A percentile compares a stretch with the other conserved stretches of the same genome.
Conservation (phyloP, 108 stramenopile genomes). For the Stephanodiscus triporus region DNA sequence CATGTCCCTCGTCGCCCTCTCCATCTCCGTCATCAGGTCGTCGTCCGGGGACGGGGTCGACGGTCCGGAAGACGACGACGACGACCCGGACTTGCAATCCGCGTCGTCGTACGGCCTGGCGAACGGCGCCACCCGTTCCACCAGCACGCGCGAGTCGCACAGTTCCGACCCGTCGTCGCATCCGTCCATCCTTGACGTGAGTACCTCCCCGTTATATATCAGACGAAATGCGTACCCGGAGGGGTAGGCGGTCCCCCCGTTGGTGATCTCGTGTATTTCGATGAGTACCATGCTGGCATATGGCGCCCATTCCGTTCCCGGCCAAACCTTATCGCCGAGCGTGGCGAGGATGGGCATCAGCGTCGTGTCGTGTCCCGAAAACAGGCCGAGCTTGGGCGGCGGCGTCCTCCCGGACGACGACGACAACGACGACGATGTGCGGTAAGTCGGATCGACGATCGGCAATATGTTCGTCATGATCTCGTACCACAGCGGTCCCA, state of each 20-base stretch:
- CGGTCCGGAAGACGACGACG: background rate
- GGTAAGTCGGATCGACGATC: slow-evolving; percentile 33
- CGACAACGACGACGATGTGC: slow-evolving; percentile 10
- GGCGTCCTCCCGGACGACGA: background rate
- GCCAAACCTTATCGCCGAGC: slow-evolving; percentile 66
- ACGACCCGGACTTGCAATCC: slow-evolving; percentile 44
- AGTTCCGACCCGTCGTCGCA: slow-evolving; percentile 67
- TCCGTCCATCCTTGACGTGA: slow-evolving; percentile 61
- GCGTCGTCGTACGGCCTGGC: slow-evolving; percentile 39
- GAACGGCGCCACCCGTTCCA: slow-evolving; percentile 50
- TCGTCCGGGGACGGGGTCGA: background rate
- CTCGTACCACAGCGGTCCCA: slow-evolving; percentile 33
- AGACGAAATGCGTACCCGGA: slow-evolving; percentile 74
- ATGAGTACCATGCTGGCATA: slow-evolving; percentile 84
- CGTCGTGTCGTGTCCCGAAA: slow-evolving; percentile 89
- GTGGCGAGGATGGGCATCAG: slow-evolving; percentile 83
- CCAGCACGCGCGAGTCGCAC: slow-evolving; percentile 60
- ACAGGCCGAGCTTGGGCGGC: slow-evolving; percentile 59
- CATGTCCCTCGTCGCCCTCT: slow-evolving; percentile 16
- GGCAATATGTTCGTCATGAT: slow-evolving; percentile 56
- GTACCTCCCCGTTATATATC: slow-evolving; percentile 74
- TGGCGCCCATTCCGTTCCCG: slow-evolving; percentile 71
- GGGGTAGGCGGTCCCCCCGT: slow-evolving; percentile 14
- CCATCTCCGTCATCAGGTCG: slow-evolving; percentile 24
- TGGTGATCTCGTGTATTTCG: slow-evolving; percentile 59